A percentile compares a stretch with the other conserved stretches of the same genome.
Evolutionary conservation across 495 filamentous ascomycete genomes (phyloP).

Genomic region (Xanthoparmelia taractica): DNA sequence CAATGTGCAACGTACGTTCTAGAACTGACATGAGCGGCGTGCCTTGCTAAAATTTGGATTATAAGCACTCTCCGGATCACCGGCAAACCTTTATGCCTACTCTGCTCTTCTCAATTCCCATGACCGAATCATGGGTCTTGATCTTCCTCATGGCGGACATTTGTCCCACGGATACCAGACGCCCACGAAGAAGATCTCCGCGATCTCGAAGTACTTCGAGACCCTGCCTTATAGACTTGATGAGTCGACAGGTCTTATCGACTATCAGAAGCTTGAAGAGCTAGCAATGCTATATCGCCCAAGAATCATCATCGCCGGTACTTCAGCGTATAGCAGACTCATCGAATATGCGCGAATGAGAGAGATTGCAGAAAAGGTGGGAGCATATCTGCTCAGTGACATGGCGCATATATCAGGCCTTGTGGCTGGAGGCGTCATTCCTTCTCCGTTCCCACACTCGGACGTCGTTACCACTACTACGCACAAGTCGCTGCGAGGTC

Average conservation of each 20-base stretch:
- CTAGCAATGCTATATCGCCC: conserved; percentile 80
- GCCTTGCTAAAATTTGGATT: conserved; percentile 21
- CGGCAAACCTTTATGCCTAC: conserved; percentile 93
- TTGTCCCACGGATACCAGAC: conserved; percentile 97
- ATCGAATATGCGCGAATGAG: conserved; percentile 90
- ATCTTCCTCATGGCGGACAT: conserved; percentile 93
- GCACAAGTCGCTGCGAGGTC: conserved; percentile 93
- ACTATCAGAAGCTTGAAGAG: conserved; percentile 85
- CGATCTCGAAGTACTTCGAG: conserved; percentile 98
- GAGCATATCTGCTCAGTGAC: conserved; percentile 85
- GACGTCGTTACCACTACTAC: conserved; percentile 98
- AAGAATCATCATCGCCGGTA: conserved; percentile 90
- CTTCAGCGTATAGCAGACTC: conserved; percentile 87
- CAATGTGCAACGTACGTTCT: conserved; percentile 79
- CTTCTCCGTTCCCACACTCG: conserved; percentile 77
- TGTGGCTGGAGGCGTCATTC: conserved; percentile 82
- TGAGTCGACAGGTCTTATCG: conserved; percentile 83
- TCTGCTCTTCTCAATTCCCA: conserved; percentile 86
- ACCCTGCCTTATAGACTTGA: conserved; percentile 90
- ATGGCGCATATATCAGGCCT: conserved; percentile 98
- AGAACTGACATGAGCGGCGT: neutral
- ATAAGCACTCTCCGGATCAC: conserved; percentile 85
- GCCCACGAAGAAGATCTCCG: conserved; percentile 96
- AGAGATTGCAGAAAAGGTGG: conserved; percentile 78
- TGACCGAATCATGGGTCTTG: conserved; percentile 93